Conservation (phyloP, 352 stramenopile species). For the Phytophthora crassamura region DNA sequence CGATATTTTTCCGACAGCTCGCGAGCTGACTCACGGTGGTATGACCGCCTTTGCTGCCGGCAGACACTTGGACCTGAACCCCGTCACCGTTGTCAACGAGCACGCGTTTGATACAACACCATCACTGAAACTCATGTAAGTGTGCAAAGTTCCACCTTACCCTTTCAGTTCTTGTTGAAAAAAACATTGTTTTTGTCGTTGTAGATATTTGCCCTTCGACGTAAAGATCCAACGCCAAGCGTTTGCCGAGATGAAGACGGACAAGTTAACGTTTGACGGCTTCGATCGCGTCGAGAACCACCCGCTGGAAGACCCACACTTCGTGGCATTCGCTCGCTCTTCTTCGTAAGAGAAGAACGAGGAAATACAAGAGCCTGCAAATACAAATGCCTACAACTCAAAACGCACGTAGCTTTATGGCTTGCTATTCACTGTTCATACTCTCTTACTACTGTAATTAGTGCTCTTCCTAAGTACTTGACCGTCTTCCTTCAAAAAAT, state of each 20-base stretch:
- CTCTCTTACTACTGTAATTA: slow-evolving; percentile 43
- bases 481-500: slow-evolving; percentile 25
- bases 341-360: neutral
- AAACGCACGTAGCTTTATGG: slow-evolving; percentile 24
- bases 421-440: slow-evolving; percentile 43
- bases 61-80: slow-evolving; percentile 81
- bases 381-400: neutral
- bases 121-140: slow-evolving; percentile 74
- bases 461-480: slow-evolving; percentile 42
- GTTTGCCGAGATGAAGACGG: slow-evolving; percentile 79
- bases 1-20: slow-evolving; percentile 5
- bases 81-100: slow-evolving; percentile 75
- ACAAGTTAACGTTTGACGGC: slow-evolving; percentile 70
- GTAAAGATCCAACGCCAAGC: slow-evolving; percentile 78
- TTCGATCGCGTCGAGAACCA: slow-evolving; percentile 59
- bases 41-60: neutral
- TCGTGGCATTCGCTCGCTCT: slow-evolving; percentile 57
- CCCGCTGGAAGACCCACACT: slow-evolving; percentile 70
- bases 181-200: slow-evolving; percentile 8
- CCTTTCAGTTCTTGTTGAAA: slow-evolving; percentile 2
- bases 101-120: slow-evolving; percentile 63
- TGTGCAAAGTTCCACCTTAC: slow-evolving; percentile 1
- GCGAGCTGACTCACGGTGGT: slow-evolving; percentile 12
- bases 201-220: slow-evolving; percentile 74
- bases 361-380: neutral